phyloP scores from a whole-genome alignment of 352 stramenopile genomes.

The Globisporangium splendens region DNA sequence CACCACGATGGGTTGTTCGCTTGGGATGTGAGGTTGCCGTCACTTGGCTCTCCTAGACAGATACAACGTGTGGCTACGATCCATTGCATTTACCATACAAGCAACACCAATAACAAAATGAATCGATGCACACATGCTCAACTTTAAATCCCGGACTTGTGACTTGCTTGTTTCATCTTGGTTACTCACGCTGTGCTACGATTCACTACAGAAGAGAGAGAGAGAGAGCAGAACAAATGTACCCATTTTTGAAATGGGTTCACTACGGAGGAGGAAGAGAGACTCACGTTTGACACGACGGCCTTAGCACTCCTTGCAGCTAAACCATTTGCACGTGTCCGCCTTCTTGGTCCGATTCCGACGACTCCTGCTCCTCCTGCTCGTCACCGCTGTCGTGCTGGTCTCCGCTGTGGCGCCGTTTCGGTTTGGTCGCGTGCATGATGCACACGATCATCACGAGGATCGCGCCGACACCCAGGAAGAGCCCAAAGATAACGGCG shows the following conservation, averaged over 20 bases:
- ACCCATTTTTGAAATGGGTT: no score
- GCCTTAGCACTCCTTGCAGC: no score
- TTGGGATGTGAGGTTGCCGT: conserved; percentile 13
- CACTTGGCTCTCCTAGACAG: no score
- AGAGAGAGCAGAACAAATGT: neutral
- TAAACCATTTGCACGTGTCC: conserved; percentile 14
- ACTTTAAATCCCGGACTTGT: no score
- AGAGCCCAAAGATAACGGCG: conserved; percentile 15
- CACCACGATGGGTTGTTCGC: conserved; percentile 6
- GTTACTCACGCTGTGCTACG: neutral
- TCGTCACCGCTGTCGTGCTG: conserved; percentile 8
- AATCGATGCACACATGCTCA: no score
- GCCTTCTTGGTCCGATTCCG: conserved; percentile 1
- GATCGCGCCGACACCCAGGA: conserved; percentile 14
- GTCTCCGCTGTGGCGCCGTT: conserved; percentile 2
- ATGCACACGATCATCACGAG: conserved; percentile 22
- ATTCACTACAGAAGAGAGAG: no score
- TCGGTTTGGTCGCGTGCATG: conserved; percentile 19
- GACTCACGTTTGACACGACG: neutral
- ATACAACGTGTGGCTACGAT: neutral
- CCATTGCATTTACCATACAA: no score
- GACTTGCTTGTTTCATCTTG: neutral
- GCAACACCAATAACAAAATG: no score
- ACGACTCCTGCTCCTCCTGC: conserved; percentile 1
- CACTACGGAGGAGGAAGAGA: neutral